Percentiles rank a stretch among this genome's conserved stretches.
These are phyloP conservation scores for Suillus placidus DNA, from an alignment of 768 basidiomycete genomes.

Conservation along the genomic window DNA sequence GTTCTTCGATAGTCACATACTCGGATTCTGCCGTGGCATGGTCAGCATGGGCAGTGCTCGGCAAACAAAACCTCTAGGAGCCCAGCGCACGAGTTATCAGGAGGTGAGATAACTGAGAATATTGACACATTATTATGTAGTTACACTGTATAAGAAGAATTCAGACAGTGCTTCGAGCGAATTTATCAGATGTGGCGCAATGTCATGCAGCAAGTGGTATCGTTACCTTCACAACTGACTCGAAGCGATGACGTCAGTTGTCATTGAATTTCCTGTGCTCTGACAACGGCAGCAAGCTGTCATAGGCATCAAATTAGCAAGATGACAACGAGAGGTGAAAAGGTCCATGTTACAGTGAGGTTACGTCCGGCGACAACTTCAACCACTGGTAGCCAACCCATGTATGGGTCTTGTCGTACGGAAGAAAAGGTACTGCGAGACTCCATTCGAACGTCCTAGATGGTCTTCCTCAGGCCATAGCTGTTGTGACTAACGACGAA, in stretches of 20 bases:
- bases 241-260: background rate
- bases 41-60: background rate
- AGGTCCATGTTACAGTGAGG: background rate
- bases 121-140: background rate
- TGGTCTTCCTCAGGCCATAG: background rate
- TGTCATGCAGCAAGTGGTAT: background rate
- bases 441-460: background rate
- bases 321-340: background rate
- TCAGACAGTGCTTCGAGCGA: background rate
- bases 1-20: too few species aligned
- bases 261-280: background rate
- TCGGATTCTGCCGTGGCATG: background rate
- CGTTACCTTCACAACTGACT: background rate
- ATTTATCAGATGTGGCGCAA: background rate
- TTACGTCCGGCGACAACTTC: background rate
- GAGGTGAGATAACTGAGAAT: background rate
- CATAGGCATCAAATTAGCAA: background rate
- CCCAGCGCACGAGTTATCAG: background rate
- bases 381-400: background rate
- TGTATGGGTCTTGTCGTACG: background rate
- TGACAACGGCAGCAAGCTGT: background rate
- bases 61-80: too few species aligned
- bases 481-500: background rate
- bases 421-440: background rate
- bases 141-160: background rate